phyloP scores from a whole-genome alignment of 2,329 filamentous ascomycete species.

The Aureobasidium sp. region DNA sequence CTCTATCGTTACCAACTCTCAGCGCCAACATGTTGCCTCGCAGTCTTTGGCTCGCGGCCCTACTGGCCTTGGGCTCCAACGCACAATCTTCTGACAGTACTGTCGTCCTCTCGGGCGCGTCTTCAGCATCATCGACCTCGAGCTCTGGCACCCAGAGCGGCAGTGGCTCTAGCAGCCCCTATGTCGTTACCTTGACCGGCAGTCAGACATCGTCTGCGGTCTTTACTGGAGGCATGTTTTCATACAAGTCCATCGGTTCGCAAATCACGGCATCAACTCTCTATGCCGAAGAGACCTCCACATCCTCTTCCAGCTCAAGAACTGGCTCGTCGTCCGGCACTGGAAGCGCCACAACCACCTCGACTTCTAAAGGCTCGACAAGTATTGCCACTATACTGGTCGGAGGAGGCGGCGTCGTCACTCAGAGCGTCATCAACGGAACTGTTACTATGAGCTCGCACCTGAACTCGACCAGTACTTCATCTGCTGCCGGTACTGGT shows the following conservation, averaged over 20 bases:
- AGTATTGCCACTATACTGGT: slow-evolving; percentile 15
- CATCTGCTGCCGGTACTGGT: slow-evolving; percentile 23
- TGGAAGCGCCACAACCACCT: slow-evolving; percentile 15
- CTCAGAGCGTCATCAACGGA: slow-evolving; percentile 16
- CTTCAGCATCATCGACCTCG: slow-evolving; percentile 17
- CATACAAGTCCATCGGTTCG: slow-evolving; percentile 3
- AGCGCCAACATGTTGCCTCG: slow-evolving; percentile 22
- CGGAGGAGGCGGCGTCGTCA: slow-evolving; percentile 15
- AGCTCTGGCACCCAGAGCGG: slow-evolving; percentile 20
- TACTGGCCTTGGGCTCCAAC: slow-evolving; percentile 28
- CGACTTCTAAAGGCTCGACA: slow-evolving; percentile 13
- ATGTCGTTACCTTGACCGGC: slow-evolving; percentile 11
- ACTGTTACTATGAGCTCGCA: slow-evolving; percentile 34
- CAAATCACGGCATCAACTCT: slow-evolving; percentile 12
- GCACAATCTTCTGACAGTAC: slow-evolving; percentile 16
- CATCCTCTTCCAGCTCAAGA: background rate
- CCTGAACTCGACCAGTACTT: slow-evolving; percentile 33
- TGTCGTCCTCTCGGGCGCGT: slow-evolving; percentile 14
- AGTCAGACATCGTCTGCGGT: background rate
- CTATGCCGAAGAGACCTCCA: background rate
- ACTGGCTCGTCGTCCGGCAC: background rate
- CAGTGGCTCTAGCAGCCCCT: slow-evolving; percentile 18
- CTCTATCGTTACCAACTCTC: background rate
- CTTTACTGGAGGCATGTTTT: slow-evolving; percentile 1
- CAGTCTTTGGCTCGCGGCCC: slow-evolving; percentile 25